A percentile compares a stretch with the other conserved stretches of the same genome.
These are phyloP conservation scores for Colletotrichum graminicola DNA, from an alignment of 2,329 filamentous ascomycete genomes.

Conservation along the genomic window DNA sequence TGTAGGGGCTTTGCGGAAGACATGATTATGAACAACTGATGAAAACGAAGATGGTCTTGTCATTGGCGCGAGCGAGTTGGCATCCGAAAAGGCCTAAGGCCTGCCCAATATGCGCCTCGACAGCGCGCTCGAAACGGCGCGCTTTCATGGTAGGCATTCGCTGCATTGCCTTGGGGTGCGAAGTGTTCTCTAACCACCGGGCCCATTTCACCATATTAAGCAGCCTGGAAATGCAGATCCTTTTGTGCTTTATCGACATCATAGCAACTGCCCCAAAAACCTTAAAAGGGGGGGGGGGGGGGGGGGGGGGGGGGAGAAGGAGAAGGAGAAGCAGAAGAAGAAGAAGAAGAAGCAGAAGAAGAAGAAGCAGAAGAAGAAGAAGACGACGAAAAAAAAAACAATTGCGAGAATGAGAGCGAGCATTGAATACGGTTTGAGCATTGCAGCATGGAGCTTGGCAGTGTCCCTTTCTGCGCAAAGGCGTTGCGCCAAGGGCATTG, in stretches of 20 bases:
- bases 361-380: neutral
- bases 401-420: neutral
- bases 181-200: no score
- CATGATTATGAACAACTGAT: constrained; percentile 3
- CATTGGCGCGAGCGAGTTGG: constrained; percentile 1
- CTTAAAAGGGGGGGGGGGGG: no score
- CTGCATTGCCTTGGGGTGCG: no score
- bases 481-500: neutral
- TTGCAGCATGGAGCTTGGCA: constrained; percentile 23
- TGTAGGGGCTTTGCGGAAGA: neutral
- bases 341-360: neutral
- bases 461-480: neutral
- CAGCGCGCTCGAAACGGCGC: no score
- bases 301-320: neutral
- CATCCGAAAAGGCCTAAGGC: neutral
- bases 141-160: no score
- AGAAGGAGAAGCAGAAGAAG: neutral
- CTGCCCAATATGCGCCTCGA: no score
- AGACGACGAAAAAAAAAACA: neutral
- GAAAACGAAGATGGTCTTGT: neutral
- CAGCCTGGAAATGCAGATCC: no score
- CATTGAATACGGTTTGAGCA: constrained; percentile 27
- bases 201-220: no score
- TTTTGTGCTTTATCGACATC: no score
- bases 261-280: no score